Conservation (phyloP, 495 filamentous ascomycete species). For the Aspergillus nanangensis region DNA sequence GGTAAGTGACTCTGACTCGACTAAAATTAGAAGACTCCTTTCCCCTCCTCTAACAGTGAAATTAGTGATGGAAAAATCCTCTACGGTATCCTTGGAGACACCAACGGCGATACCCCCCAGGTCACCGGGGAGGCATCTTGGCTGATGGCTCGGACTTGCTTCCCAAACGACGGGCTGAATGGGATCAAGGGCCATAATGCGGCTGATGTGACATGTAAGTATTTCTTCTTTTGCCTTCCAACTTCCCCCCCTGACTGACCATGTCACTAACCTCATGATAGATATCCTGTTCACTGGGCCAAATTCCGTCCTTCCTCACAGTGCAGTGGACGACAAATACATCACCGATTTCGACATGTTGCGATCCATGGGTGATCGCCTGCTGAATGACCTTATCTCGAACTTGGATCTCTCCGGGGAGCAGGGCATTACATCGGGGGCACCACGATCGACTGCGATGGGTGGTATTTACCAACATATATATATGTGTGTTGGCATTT, state of each 20-base stretch:
- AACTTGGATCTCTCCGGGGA: too few species aligned
- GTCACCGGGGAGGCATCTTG: constrained; percentile 31
- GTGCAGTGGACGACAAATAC: not conserved
- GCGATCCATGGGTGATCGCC: not conserved
- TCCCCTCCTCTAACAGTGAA: too few species aligned
- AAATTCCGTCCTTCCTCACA: not conserved
- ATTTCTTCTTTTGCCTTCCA: not conserved
- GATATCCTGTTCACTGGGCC: not conserved
- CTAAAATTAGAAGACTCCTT: not conserved
- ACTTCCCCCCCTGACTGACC: not conserved
- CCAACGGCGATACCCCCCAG: constrained; percentile 23
- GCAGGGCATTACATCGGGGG: too few species aligned
- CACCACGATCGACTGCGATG: too few species aligned
- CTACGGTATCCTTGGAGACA: constrained; percentile 29
- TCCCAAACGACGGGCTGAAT: constrained; percentile 25
- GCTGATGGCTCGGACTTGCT: constrained; percentile 31
- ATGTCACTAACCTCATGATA: not conserved
- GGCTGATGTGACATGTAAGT: constrained; percentile 27
- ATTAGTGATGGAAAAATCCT: constrained; percentile 27
- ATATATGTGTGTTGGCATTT: too few species aligned
- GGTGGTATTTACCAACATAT: too few species aligned
- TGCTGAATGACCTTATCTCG: too few species aligned
- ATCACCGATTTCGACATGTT: not conserved
- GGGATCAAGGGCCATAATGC: constrained; percentile 21
- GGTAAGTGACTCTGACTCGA: constrained; percentile 7